phyloP scores from a whole-genome alignment of 106 monocot genomes.

The Apostasia shenzhenica region DNA sequence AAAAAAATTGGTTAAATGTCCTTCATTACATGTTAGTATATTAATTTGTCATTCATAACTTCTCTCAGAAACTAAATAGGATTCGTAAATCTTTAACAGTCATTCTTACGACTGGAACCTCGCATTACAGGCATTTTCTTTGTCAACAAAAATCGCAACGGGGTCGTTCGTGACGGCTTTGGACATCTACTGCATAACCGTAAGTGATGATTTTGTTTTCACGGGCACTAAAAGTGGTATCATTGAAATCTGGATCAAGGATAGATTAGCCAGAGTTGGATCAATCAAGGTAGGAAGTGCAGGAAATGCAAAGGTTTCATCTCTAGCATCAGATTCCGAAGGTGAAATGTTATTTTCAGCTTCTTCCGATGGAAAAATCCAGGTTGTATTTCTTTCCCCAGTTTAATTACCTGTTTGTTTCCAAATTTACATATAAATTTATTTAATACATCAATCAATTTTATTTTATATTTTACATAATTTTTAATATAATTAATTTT shows the following conservation, averaged over 20 bases:
- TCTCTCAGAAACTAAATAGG: too few species aligned
- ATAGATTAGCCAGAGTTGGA: conserved; percentile 27
- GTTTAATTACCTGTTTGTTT: not conserved
- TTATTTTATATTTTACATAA: too few species aligned
- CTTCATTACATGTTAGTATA: too few species aligned
- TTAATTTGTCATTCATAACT: too few species aligned
- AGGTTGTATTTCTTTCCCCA: conserved; percentile 15
- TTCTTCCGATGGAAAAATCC: conserved; percentile 46
- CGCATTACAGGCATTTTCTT: conserved; percentile 33
- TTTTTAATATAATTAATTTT: too few species aligned
- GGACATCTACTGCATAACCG: conserved; percentile 32
- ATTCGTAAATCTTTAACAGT: too few species aligned
- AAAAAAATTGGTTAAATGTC: too few species aligned
- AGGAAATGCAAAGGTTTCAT: conserved; percentile 19
- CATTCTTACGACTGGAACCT: not conserved
- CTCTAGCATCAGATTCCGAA: conserved; percentile 24
- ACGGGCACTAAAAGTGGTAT: conserved; percentile 38
- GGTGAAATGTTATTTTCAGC: conserved; percentile 39
- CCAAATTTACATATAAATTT: too few species aligned
- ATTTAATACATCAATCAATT: too few species aligned
- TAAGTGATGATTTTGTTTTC: conserved; percentile 31
- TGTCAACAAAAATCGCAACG: conserved; percentile 22
- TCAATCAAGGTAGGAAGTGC: conserved; percentile 20
- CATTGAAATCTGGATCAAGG: conserved; percentile 47
- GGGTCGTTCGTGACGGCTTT: conserved; percentile 33